phyloP scores from a whole-genome alignment of 176 grass and related monocot species.

The Canna indica region DNA sequence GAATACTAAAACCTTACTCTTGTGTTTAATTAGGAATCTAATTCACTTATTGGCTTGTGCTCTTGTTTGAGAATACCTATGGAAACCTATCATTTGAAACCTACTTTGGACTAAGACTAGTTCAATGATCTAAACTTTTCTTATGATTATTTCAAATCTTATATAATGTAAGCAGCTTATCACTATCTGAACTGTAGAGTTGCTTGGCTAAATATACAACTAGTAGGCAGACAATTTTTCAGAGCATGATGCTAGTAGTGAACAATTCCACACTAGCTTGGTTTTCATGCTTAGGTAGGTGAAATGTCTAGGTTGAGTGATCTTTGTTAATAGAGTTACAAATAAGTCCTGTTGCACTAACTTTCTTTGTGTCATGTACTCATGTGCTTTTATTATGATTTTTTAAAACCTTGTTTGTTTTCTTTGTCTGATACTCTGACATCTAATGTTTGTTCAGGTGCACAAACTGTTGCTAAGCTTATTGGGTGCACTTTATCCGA shows the following conservation, averaged over 20 bases:
- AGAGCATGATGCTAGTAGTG: not conserved
- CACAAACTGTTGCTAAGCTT: constrained; percentile 76
- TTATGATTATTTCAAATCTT: not conserved
- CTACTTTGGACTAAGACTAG: not conserved
- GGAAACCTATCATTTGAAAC: not conserved
- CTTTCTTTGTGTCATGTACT: too few relatives aligned
- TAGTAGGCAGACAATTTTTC: not conserved
- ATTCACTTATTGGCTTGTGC: not conserved
- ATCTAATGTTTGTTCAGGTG: constrained; percentile 42
- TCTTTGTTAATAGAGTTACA: not conserved
- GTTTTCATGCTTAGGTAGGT: too few relatives aligned
- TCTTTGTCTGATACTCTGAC: not conserved
- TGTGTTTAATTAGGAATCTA: not conserved
- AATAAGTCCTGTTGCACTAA: too few relatives aligned
- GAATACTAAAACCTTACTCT: not conserved
- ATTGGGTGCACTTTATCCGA: constrained; percentile 76
- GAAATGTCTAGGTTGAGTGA: not conserved
- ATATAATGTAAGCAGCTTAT: not conserved
- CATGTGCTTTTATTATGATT: not conserved
- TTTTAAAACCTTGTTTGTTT: not conserved
- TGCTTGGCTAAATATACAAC: not conserved
- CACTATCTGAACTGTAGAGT: not conserved
- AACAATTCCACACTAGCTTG: not conserved
- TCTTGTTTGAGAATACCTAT: not conserved
- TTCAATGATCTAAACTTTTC: too few relatives aligned